Conservation (phyloP, 768 basidiomycete genomes). For the Suillus alpinus region DNA sequence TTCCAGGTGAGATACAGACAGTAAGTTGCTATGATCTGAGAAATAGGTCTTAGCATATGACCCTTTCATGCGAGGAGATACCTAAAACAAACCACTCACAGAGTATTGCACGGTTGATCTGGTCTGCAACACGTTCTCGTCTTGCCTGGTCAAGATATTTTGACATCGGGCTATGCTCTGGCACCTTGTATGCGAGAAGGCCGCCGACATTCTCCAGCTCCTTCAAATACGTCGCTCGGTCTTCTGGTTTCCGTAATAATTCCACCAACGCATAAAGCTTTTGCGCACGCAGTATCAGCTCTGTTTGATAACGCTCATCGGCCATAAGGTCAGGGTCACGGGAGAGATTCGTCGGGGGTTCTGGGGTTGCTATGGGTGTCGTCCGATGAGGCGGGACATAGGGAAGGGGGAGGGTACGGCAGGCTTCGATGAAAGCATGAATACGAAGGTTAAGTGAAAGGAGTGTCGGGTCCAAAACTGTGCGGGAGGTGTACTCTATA, state of each 20-base stretch:
- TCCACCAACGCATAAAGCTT: conserved; percentile 66
- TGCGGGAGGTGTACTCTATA: conserved; percentile 52
- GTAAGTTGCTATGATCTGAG: conserved; percentile 49
- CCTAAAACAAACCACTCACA: conserved; percentile 44
- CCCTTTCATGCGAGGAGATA: background rate
- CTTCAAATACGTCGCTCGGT: conserved; percentile 58
- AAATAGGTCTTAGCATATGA: background rate
- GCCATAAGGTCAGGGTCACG: conserved; percentile 28
- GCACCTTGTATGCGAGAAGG: conserved; percentile 78
- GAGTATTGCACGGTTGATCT: conserved; percentile 84
- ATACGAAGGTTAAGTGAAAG: conserved; percentile 84
- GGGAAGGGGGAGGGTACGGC: conserved; percentile 66
- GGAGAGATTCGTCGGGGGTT: conserved; percentile 13
- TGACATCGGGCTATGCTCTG: conserved; percentile 72
- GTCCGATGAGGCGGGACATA: conserved; percentile 29
- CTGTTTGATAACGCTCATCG: conserved; percentile 41
- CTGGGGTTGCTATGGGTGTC: conserved; percentile 9
- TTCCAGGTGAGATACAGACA: conserved; percentile 61
- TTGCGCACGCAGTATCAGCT: conserved; percentile 55
- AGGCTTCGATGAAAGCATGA: conserved; percentile 82
- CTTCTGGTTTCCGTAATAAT: conserved; percentile 50
- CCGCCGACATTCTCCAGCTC: conserved; percentile 76
- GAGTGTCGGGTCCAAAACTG: conserved; percentile 71
- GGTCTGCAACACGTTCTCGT: conserved; percentile 80
- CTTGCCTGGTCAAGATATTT: conserved; percentile 76